Conservation (phyloP, 257 asterid species). For the Nicotiana otophora region DNA sequence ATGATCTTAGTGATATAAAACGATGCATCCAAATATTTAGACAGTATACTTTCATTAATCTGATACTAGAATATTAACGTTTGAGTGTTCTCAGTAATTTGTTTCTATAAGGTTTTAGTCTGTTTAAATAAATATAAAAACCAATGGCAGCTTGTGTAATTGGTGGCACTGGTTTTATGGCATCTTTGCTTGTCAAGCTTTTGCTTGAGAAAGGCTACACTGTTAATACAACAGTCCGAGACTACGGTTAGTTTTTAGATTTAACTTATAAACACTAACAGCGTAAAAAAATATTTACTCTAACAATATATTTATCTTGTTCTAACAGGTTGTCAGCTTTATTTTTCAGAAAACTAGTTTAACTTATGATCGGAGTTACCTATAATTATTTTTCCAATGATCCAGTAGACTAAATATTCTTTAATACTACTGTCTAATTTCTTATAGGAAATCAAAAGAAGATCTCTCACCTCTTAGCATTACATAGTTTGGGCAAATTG, state of each 20-base stretch:
- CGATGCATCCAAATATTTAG: not conserved
- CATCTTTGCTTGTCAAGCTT: conserved; percentile 18
- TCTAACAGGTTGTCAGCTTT: no score
- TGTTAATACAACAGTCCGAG: conserved; percentile 20
- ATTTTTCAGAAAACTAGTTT: no score
- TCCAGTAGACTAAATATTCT: not conserved
- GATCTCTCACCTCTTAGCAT: conserved; percentile 14
- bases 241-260: conserved; percentile 5
- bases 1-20: not conserved
- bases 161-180: conserved; percentile 28
- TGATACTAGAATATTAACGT: not conserved
- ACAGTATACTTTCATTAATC: not conserved
- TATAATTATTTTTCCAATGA: no score
- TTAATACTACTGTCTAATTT: not conserved
- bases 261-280: no score
- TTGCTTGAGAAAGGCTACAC: conserved; percentile 26
- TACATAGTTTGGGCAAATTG: conserved; percentile 12
- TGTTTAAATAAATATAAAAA: not conserved
- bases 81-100: not conserved
- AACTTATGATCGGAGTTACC: no score
- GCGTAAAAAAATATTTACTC: no score
- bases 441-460: conserved; percentile 14
- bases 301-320: no score
- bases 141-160: conserved; percentile 22
- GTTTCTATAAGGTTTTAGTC: not conserved